Evolutionary conservation across 2,329 filamentous ascomycete genomes (phyloP).

Genomic region (Colletotrichum brevisporum): DNA sequence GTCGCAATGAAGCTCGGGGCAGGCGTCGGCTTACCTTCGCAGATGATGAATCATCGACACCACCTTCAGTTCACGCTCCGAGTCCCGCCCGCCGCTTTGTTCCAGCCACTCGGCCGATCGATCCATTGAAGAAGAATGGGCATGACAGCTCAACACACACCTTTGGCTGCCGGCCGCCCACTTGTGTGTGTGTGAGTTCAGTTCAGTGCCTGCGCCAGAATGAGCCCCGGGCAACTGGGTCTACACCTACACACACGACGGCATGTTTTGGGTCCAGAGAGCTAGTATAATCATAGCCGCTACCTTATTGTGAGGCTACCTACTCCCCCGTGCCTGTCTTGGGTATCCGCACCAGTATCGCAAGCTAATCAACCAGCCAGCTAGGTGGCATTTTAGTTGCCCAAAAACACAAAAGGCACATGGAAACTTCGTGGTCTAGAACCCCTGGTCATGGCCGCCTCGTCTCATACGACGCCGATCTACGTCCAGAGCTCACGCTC

Average conservation of each 20-base stretch:
- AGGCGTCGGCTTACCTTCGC: neutral
- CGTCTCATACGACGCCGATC: constrained; percentile 25
- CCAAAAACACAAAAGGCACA: neutral
- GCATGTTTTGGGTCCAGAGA: too few relatives aligned
- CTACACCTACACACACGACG: too few relatives aligned
- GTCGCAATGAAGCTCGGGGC: constrained; percentile 27
- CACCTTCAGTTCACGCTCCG: neutral
- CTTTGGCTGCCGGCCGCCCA: neutral
- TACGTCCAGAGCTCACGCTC: constrained; percentile 8
- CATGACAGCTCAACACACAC: constrained; percentile 5
- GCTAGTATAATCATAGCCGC: too few relatives aligned
- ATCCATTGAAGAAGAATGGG: constrained; percentile 3
- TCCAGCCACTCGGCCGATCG: constrained; percentile 21
- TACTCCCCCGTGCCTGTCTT: too few relatives aligned
- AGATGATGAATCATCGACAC: constrained; percentile 40
- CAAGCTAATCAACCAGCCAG: too few relatives aligned
- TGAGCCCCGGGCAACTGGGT: too few relatives aligned
- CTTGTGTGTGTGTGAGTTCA: too few relatives aligned
- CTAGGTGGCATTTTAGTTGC: too few relatives aligned
- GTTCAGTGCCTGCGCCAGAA: too few relatives aligned
- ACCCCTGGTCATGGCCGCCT: constrained; percentile 27
- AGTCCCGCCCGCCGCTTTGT: neutral
- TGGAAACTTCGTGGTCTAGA: constrained; percentile 9
- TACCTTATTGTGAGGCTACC: too few relatives aligned
- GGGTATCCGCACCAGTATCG: too few relatives aligned